Conservation (phyloP, 2,329 filamentous ascomycete species). For the Aspergillus fructus region DNA sequence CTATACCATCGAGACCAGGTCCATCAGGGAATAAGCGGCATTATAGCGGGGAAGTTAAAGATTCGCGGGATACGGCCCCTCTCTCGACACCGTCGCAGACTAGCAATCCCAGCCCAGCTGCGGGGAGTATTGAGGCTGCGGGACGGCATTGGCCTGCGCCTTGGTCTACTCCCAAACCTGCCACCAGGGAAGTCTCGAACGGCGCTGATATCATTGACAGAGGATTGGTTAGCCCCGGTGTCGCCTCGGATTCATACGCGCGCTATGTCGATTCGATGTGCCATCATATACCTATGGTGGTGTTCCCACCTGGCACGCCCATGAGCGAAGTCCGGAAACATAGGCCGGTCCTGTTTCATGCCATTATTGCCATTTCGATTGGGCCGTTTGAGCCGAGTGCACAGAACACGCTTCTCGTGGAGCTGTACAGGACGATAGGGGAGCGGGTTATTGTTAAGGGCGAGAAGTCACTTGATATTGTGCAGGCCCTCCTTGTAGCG, state of each 20-base stretch:
- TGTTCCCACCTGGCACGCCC: conserved; percentile 55
- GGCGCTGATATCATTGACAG: conserved; percentile 51
- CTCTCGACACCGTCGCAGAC: background rate
- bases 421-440: conserved; percentile 71
- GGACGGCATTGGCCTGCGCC: conserved; percentile 23
- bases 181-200: conserved; percentile 24
- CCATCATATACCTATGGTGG: conserved; percentile 58
- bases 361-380: conserved; percentile 56
- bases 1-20: conserved; percentile 2
- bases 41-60: conserved; percentile 31
- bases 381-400: conserved; percentile 53
- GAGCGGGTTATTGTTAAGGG: conserved; percentile 72
- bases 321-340: conserved; percentile 56
- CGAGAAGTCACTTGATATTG: conserved; percentile 78
- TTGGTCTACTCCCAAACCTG: conserved; percentile 15
- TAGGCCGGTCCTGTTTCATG: conserved; percentile 61
- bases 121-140: conserved; percentile 19
- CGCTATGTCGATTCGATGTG: conserved; percentile 56
- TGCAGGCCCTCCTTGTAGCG: conserved; percentile 73
- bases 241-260: conserved; percentile 57
- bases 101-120: conserved; percentile 18
- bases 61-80: conserved; percentile 5
- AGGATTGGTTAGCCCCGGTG: conserved; percentile 51
- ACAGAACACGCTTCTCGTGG: conserved; percentile 64
- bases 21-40: conserved; percentile 32